These are phyloP conservation scores for Sordariomycetes sp. DNA, from an alignment of 2,329 filamentous ascomycete species.

Conservation along the genomic window DNA sequence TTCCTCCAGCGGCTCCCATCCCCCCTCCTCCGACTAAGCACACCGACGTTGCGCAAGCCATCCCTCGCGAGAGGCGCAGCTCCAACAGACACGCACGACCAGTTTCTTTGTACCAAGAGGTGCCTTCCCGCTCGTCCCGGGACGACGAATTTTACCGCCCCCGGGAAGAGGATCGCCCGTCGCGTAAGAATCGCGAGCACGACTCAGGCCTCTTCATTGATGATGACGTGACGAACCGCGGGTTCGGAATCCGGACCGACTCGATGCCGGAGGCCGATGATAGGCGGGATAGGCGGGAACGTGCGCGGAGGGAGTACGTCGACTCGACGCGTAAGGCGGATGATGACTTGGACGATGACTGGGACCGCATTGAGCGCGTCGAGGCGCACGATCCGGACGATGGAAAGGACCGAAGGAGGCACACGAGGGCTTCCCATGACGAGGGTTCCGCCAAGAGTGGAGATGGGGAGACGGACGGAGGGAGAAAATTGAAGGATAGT, in stretches of 20 bases:
- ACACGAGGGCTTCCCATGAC: slow-evolving; percentile 12
- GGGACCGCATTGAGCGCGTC: slow-evolving; percentile 5
- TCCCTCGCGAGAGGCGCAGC: slow-evolving; percentile 1
- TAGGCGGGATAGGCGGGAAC: slow-evolving; percentile 19
- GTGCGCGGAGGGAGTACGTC: slow-evolving; percentile 2
- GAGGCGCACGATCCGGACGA: slow-evolving; percentile 5
- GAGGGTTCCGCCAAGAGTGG: slow-evolving; percentile 25
- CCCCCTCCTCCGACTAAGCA: slow-evolving; percentile 11
- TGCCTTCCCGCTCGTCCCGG: slow-evolving; percentile 24
- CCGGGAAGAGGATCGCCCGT: slow-evolving; percentile 30
- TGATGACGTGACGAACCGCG: slow-evolving; percentile 29
- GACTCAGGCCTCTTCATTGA: slow-evolving; percentile 9
- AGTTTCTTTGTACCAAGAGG: slow-evolving; percentile 40
- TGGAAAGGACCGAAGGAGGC: slow-evolving; percentile 12
- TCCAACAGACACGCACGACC: slow-evolving; percentile 22
- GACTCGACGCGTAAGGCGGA: not conserved
- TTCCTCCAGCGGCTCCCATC: slow-evolving; percentile 27
- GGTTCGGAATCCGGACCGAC: slow-evolving; percentile 37
- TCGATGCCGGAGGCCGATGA: slow-evolving; percentile 23
- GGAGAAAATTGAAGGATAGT: slow-evolving; percentile 20
- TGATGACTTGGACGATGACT: slow-evolving; percentile 7
- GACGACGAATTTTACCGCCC: slow-evolving; percentile 34
- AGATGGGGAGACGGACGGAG: not conserved
- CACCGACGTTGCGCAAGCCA: not conserved
- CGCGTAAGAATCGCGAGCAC: slow-evolving; percentile 26